These are phyloP conservation scores for Leccinum fallax DNA, from an alignment of 1,284 basidiomycete genomes.

Conservation along the genomic window DNA sequence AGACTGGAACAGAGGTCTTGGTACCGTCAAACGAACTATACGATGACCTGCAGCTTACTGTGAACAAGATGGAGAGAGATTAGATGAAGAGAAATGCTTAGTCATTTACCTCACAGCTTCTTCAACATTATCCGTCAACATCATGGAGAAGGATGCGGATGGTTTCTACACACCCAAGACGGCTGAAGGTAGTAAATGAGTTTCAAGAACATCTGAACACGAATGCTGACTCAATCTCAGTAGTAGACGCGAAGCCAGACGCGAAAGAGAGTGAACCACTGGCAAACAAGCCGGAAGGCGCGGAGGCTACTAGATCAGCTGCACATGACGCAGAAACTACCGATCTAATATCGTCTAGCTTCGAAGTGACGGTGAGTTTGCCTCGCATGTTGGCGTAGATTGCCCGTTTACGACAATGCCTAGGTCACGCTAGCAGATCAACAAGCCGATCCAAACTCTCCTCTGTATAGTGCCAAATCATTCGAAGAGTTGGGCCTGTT, in stretches of 20 bases:
- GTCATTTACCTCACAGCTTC: conserved; percentile 18
- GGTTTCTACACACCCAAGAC: conserved; percentile 64
- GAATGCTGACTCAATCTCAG: conserved; percentile 15
- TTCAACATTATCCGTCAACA: conserved; percentile 8
- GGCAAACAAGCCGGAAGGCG: conserved; percentile 24
- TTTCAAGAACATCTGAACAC: background rate
- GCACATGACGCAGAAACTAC: conserved; percentile 31
- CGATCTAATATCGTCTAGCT: conserved; percentile 72
- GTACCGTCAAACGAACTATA: background rate
- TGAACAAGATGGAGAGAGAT: conserved; percentile 11
- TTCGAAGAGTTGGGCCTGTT: conserved; percentile 95
- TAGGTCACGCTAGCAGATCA: conserved; percentile 98
- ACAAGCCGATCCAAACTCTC: conserved; percentile 95
- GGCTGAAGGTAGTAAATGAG: conserved; percentile 25
- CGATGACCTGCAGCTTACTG: conserved; percentile 5
- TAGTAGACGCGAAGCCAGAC: conserved; percentile 26
- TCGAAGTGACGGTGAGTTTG: conserved; percentile 68
- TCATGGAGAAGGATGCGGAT: conserved; percentile 71
- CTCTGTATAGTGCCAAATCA: conserved; percentile 90
- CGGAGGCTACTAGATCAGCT: conserved; percentile 27
- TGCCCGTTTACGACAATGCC: conserved; percentile 15
- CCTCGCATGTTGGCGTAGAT: conserved; percentile 1
- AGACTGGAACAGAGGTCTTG: background rate
- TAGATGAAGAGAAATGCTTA: conserved; percentile 27
- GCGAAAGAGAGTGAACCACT: conserved; percentile 26